Base-by-base conservation (phyloP, 257 asterid genomes). In the Fraxinus excelsior region DNA sequence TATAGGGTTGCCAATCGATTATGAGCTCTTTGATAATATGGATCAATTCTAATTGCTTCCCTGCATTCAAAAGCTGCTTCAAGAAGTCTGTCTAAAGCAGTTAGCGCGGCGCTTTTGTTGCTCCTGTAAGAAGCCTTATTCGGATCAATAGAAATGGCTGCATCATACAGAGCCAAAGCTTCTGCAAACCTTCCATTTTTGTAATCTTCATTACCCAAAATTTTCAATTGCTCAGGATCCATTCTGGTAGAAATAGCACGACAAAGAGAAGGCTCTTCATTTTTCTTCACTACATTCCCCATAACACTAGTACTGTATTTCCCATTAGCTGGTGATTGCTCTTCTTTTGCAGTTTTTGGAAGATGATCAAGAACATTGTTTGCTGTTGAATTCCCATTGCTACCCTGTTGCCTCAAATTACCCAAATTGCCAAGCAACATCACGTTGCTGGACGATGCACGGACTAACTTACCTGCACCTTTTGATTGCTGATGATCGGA, bases 221-320 rank as follows among this genome's bases (percentile, higher is more conserved):
- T 90, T 85, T 93, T 96, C 82, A 93, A 78, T 75, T 96, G 80
- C 81, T 96, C 99, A 0, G 99, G 99, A 78, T 96, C 98, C 97
- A 90, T 96, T 44, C 96, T 74, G 0, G 97, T 90, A 5, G 99
- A 96, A 62, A 93, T 49, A 49, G 91, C 98, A 71, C 98, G 84
- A 80, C 99, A 96, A 7, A 96, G 88, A 0, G 97, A 86, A 29
- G 85, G 71, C 75, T 80, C 91, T 19, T 84, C 88, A 1, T 67
- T 82, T 29, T 86, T 86, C 87, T 76, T 90, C 53, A 77, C 89
- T 26, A 84, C 89, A 76, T 85, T 92, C 0, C 93, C 94, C 81
- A 81, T 85, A 9, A 78, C 87, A 46, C 91, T 89, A 0, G 86
- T 86, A 0, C 86, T 1, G 65, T 87, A 82, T 80, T 71, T 87